Percentiles rank a stretch among this genome's conserved stretches.
phyloP scores from a whole-genome alignment of 495 filamentous ascomycete species.

The Penicillium simplicissimum region DNA sequence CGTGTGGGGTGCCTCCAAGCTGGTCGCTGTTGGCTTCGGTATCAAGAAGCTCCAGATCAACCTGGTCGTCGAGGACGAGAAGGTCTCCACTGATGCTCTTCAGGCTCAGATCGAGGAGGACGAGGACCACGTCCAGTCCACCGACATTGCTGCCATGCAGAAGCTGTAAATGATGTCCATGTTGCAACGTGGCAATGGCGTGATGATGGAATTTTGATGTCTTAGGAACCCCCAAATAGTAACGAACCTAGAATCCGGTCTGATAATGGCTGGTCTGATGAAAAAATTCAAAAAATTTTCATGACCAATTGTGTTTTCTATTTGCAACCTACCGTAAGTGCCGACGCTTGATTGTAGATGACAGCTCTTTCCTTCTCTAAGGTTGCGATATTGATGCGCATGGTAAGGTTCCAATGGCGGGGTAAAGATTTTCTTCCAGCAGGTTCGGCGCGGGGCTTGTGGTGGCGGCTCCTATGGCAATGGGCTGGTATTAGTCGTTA shows the following conservation, averaged over 20 bases:
- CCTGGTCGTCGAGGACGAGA: slow-evolving; percentile 95
- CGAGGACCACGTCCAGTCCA: slow-evolving; percentile 97
- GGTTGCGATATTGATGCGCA: too few relatives aligned
- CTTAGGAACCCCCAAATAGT: slow-evolving; percentile 31
- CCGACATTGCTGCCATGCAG: slow-evolving; percentile 88
- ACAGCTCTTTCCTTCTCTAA: background rate
- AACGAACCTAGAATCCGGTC: slow-evolving; percentile 32
- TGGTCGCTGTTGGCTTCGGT: slow-evolving; percentile 89
- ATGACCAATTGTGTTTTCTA: slow-evolving; percentile 18
- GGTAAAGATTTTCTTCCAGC: slow-evolving; percentile 2
- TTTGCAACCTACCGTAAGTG: background rate
- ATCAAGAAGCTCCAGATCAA: slow-evolving; percentile 99
- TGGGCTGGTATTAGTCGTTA: background rate
- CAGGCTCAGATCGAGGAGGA: slow-evolving; percentile 82
- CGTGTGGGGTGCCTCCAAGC: slow-evolving; percentile 90
- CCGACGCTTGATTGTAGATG: too few relatives aligned
- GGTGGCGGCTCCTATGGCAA: background rate
- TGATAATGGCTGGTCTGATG: slow-evolving; percentile 29
- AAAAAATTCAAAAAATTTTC: slow-evolving; percentile 35
- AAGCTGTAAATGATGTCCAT: slow-evolving; percentile 69
- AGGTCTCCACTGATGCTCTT: slow-evolving; percentile 85
- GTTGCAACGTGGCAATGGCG: slow-evolving; percentile 38
- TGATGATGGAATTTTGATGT: slow-evolving; percentile 47
- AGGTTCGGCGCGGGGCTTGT: slow-evolving; percentile 2
- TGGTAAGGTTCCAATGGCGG: background rate